Evolutionary conservation across 768 basidiomycete species (phyloP), one percentile per base, ranked within the genome.

Genomic region (Psilocybe cubensis): DNA sequence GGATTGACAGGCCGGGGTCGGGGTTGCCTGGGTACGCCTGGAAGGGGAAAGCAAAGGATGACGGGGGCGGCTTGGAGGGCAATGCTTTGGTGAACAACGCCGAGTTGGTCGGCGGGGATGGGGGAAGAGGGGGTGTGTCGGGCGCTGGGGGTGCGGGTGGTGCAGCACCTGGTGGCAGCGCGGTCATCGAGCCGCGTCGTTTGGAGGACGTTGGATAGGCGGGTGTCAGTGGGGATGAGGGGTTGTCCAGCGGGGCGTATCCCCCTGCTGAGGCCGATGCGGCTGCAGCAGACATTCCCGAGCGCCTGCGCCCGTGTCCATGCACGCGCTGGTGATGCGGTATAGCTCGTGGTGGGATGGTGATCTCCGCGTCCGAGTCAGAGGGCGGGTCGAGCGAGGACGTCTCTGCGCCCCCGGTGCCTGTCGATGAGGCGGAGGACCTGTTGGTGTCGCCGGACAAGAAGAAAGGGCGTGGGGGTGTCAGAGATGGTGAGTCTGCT

Each of bases 21-120:
- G 87, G 84, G 67, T 87, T 89, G 14, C 87, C 86, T 0, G 82
- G 76, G 65, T 89, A 80, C 0, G 82, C 79, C 66, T 87, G 83
- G 76, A 85, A 87, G 12, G 86, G 86, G 42, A 74, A 79, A 14
- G 70, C 49, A 28, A 72, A 77, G 1, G 74, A 70, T 2, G 74
- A 74, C 1, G 76, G 76, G 5, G 77, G 73, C 2, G 72, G 63
- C 10, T 64, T 62, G 17, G 55, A 31, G 29, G 62, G 56, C n/a
- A 52, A 49, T 18, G 21, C 44, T 53, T n/a, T 57, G 55, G 44
- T 48, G 52, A 44, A n/a, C 18, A 18, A 17, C 12, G 52, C 31
- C 1, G 52, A 12, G 20, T 20, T 28, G 4, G 25, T 28, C 3
- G 25, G 25, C 18, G 42, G 45, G 25, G 42, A 42, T 35, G 21